Evolutionary conservation across 805 yeast species (phyloP), one percentile per base, ranked within the genome.

Genomic region (Spathaspora hagerdaliae): DNA sequence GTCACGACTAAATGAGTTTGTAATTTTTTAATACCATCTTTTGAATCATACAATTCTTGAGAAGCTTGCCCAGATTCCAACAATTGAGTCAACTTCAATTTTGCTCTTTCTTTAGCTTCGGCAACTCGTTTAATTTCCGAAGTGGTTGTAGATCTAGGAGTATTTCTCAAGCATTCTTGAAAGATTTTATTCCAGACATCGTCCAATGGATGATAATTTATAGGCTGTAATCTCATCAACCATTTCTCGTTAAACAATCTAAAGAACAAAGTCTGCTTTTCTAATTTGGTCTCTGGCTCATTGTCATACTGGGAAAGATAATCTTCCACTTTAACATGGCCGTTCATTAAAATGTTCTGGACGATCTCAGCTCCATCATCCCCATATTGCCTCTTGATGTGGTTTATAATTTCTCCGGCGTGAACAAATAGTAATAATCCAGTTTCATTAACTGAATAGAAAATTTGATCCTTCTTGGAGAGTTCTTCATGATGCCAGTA

Each of bases 371-470:
- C 82, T n/a, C 58, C 54, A 11, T 65, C 65, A 19, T 65, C 67
- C 12, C 79, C 74, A 48, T 74, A 77, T 6, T 53, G 48, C n/a
- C 64, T 59, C 45, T 77, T 73, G 39, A 85, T 72, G 48, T 71
- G 72, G 41, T 75, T 62, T 31, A 89, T 71, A 48, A 90, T 81
- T 44, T 85, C 87, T 37, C 96, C 97, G 7, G 90, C 72, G 63
- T 90, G 87, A 13, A 90, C 62, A 43, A 89, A 68, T 45, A 77
- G 63, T 51, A 81, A 71, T 14, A 82, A 64, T 6, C 95, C 96
- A 32, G 72, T 73, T 49, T 83, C 84, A 56, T 83, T 77, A 48
- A 81, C 77, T 29, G 70, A 70, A 61, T 90, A 89, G 55, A 67
- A 76, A 0, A 77, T 70, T 11, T n/a, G 7, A 9, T 41, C 45